Base-by-base conservation (phyloP, 768 basidiomycete species). In the Vishniacozyma victoriae region DNA sequence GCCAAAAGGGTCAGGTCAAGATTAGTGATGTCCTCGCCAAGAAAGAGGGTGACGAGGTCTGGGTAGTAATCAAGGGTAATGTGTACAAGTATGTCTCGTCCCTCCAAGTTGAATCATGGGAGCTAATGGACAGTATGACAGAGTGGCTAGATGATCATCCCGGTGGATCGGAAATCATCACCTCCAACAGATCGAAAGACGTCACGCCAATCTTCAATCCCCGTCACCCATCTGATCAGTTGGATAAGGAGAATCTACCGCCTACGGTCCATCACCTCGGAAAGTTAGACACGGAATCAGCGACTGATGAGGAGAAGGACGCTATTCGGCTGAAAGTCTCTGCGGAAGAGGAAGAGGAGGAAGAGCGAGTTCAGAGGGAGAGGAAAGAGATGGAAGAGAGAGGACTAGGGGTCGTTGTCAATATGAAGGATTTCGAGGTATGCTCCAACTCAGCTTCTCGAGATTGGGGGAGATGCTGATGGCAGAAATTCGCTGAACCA, bases 141-240 rank as follows among this genome's bases (percentile, higher is more conserved):
- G 64, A 67, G n/a, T 67, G 50, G 26, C 35, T 67, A n/a, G 59
- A 67, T 5, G 64, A 67, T 44, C 64, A 67, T 29, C 64, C 64
- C 1, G 64, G 64, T n/a, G 64, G 64, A 36, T 48, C 40, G n/a
- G 64, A 67, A 27, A 67, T 67, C 35, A 67, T 67, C 40, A 37
- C 44, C 24, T 46, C 35, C 20, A 67, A 67, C 44, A 44, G 52
- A 20, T 60, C 59, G 9, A 60, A 60, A 56, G 64, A 67, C 35
- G 64, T 67, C 16, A 59, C 64, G 14, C 57, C 57, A 23, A 67
- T 67, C 24, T 67, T 67, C 48, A 55, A 64, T 18, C 65, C 65
- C 18, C 52, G 65, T 19, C 65, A 67, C 46, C 65, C 65, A 5
- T 59, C 59, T 2, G 62, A 67, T 41, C 65, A 67, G 46, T 55